These are phyloP conservation scores for Aspergillus saccharolyticus DNA, from an alignment of 495 filamentous ascomycete species.

Conservation along the genomic window DNA sequence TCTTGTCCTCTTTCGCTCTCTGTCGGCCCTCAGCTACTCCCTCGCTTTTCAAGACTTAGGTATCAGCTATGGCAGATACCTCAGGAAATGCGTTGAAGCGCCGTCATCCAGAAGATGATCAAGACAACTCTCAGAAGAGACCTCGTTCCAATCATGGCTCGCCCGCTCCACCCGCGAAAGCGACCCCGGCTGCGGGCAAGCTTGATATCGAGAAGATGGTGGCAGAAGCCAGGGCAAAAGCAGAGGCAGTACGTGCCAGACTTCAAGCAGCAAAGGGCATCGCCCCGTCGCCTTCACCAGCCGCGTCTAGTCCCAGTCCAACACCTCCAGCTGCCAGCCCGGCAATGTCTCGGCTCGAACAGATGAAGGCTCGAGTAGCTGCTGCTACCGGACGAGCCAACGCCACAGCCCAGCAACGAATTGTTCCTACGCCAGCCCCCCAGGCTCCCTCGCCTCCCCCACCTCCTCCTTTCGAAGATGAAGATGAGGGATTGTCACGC, in stretches of 20 bases:
- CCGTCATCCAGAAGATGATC: constrained; percentile 51
- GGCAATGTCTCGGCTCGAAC: constrained; percentile 51
- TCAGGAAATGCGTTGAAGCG: constrained; percentile 52
- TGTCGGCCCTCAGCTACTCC: not conserved
- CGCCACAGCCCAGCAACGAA: constrained; percentile 38
- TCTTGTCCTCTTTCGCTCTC: not conserved
- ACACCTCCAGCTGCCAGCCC: constrained; percentile 44
- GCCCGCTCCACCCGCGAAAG: constrained; percentile 41
- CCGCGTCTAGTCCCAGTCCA: constrained; percentile 33
- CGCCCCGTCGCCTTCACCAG: constrained; percentile 19
- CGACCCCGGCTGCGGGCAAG: constrained; percentile 34
- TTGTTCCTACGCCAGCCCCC: constrained; percentile 31
- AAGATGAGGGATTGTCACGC: constrained; percentile 44
- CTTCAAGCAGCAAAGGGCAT: constrained; percentile 42
- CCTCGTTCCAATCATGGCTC: constrained; percentile 57
- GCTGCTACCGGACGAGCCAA: constrained; percentile 62
- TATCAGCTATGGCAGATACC: constrained; percentile 54
- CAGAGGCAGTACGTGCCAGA: constrained; percentile 54
- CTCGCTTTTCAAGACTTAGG: constrained; percentile 3
- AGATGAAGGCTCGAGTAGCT: constrained; percentile 77
- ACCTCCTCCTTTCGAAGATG: constrained; percentile 24
- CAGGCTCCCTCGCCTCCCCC: constrained; percentile 23
- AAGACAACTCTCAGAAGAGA: constrained; percentile 51
- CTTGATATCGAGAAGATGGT: constrained; percentile 57
- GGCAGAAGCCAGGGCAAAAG: constrained; percentile 58